Evolutionary conservation across 345 rosid genomes (phyloP), one percentile per base, ranked within the genome.

Genomic region (Trapa incisa): DNA sequence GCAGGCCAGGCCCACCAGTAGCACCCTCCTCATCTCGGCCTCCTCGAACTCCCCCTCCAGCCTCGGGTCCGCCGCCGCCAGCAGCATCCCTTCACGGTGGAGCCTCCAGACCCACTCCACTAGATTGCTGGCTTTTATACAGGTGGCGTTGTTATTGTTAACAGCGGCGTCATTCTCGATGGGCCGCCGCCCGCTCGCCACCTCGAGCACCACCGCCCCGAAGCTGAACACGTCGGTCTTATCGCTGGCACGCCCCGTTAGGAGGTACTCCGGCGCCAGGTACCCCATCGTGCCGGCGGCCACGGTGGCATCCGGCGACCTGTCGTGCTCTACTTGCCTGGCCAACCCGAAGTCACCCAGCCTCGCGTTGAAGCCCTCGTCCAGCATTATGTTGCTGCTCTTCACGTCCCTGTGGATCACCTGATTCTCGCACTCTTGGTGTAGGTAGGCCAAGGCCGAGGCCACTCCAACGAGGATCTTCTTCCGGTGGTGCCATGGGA

Each of bases 201-300:
- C 99, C 61, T 95, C 99, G 13, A 95, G 78, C 60, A 89, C 96
- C 65, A 95, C 93, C 0, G 99, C 96, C 1, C 99, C 99, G 33
- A 81, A 95, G 74, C 99, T 95, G 47, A 85, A 95, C 61, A 87
- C 96, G 48, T 95, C 99, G 3, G 96, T 87, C 77, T 91, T 89
- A 64, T 91, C 99, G 0, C 87, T 80, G 0, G 97, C 99, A 70
- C 97, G 81, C 38, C 99, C 97, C 1, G 99, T 95, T 5, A 83
- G 65, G 5, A 95, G 76, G 73, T 95, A 95, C 69, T 95, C 99
- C 2, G 99, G 99, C 15, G 99, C 99, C 52, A 95, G 77, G 65
- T 95, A 95, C 32, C 99, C 99, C 99, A 95, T 91, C 35, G 99
- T 95, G 6, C 99, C 99, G 0, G 99, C 99, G 0, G 97, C 99